Evolutionary conservation across 208 protist genomes (phyloP), one percentile per base, ranked within the genome.

Genomic region (Leishmania lainsoni): DNA sequence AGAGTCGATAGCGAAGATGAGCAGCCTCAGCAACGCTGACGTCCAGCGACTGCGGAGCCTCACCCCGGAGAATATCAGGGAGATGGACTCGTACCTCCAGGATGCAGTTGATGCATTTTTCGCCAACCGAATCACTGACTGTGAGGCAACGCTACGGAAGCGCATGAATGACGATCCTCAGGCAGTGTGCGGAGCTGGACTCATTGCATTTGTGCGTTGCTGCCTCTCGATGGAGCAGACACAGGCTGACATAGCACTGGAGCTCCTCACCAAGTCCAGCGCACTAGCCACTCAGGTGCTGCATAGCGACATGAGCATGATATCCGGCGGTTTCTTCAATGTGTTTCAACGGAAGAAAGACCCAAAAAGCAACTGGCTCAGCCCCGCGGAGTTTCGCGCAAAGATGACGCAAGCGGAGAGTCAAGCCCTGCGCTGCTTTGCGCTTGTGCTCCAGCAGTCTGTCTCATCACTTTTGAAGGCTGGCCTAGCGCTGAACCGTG

Each of bases 151-250:
- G 29, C 79, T 95, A 5, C 70, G 71, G 10, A 56, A 71, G 3
- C 71, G 86, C 56, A 76, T 81, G 71, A 14, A 39, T 6, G 35
- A 75, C 0, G 90, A 95, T 82, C 87, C 88, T 3, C 75, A 93
- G 17, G 75, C 82, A 68, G 79, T 85, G 39, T 76, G 76, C n/a
- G 90, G 86, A 0, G 72, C 75, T 2, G 88, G 85, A 8, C 83
- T 89, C 61, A 81, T 95, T 14, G 83, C 63, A 6, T 87, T 89
- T 56, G 26, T 93, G 5, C 89, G 90, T 49, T 88, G 86, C 32
- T 51, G 78, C 39, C 79, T 95, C 32, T 95, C 89, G 0, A 90
- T 95, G 85, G 83, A 91, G 77, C 87, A 90, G 80, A 71, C 6
- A 10, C 86, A 93, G 80, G 83, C 74, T 1, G 81, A 91, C 35